phyloP scores from a whole-genome alignment of 805 yeast species.

The Yamadazyma laniorum region DNA sequence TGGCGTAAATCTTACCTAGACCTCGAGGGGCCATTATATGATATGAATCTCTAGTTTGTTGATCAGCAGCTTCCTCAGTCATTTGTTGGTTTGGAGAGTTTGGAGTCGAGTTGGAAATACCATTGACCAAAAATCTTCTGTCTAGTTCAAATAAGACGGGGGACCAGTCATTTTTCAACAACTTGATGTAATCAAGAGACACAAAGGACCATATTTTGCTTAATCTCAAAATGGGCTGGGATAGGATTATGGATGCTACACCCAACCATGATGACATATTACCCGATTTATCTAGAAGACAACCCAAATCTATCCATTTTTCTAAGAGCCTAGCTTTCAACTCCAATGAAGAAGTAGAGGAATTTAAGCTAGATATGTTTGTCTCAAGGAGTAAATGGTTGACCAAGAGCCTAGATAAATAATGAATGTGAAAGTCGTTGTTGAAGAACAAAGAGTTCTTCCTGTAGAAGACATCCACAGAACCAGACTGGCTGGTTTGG shows the following conservation, averaged over 20 bases:
- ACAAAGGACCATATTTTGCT: conserved; percentile 73
- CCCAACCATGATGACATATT: conserved; percentile 96
- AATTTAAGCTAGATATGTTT: conserved; percentile 16
- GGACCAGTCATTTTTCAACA: conserved; percentile 81
- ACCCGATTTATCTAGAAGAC: conserved; percentile 71
- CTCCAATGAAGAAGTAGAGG: conserved; percentile 25
- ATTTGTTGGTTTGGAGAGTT: conserved; percentile 9
- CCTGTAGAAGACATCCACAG: conserved; percentile 39
- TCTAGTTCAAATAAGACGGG: conserved; percentile 89
- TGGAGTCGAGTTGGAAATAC: conserved; percentile 13
- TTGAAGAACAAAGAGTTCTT: conserved; percentile 79
- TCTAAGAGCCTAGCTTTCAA: conserved; percentile 64
- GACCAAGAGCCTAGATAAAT: conserved; percentile 66
- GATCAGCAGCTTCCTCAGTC: not conserved
- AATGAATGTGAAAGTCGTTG: conserved; percentile 65
- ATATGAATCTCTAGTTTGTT: conserved; percentile 45
- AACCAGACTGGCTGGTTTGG: conserved; percentile 10
- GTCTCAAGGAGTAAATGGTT: conserved; percentile 65
- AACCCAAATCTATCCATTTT: conserved; percentile 86
- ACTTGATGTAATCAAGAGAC: conserved; percentile 53
- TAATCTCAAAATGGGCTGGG: conserved; percentile 77
- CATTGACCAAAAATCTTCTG: conserved; percentile 56
- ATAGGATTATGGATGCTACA: conserved; percentile 76
- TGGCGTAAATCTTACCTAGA: conserved; percentile 71
- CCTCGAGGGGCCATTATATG: conserved; percentile 87